phyloP scores from a whole-genome alignment of 495 filamentous ascomycete species.

The Aspergillus mulundensis region DNA sequence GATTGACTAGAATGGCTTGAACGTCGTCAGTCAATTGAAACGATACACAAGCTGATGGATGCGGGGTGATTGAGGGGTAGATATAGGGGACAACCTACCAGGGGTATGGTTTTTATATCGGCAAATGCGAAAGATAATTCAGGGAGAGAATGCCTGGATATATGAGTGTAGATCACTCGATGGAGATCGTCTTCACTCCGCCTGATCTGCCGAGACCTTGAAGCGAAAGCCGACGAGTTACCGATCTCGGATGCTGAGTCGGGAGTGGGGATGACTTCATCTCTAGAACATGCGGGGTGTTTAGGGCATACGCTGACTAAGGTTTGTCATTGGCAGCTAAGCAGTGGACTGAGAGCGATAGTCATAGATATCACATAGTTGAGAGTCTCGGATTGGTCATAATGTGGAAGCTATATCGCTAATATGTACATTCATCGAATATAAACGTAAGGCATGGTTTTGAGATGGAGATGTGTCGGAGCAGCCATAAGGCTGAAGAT shows the following conservation, averaged over 20 bases:
- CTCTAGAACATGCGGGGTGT: background rate
- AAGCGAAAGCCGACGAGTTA: conserved; percentile 21
- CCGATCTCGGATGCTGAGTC: conserved; percentile 9
- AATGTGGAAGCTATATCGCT: conserved; percentile 1
- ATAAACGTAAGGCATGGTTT: background rate
- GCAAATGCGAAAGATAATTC: background rate
- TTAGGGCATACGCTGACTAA: background rate
- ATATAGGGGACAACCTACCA: background rate
- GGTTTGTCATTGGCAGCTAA: background rate
- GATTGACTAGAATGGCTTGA: background rate
- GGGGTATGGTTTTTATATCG: background rate
- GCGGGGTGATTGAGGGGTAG: background rate
- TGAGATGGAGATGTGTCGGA: background rate
- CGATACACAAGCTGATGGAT: background rate
- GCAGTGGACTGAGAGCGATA: too few relatives aligned
- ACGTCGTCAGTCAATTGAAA: background rate
- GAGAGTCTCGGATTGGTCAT: background rate
- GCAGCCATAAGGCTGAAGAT: background rate
- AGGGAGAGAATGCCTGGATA: background rate
- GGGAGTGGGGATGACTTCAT: conserved; percentile 1
- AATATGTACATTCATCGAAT: conserved; percentile 1
- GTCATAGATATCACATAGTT: too few relatives aligned
- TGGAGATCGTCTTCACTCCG: background rate
- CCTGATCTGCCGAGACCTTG: conserved; percentile 18
- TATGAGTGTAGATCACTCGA: background rate